Base-by-base conservation (phyloP, 768 basidiomycete species). In the Amanita thiersii region DNA sequence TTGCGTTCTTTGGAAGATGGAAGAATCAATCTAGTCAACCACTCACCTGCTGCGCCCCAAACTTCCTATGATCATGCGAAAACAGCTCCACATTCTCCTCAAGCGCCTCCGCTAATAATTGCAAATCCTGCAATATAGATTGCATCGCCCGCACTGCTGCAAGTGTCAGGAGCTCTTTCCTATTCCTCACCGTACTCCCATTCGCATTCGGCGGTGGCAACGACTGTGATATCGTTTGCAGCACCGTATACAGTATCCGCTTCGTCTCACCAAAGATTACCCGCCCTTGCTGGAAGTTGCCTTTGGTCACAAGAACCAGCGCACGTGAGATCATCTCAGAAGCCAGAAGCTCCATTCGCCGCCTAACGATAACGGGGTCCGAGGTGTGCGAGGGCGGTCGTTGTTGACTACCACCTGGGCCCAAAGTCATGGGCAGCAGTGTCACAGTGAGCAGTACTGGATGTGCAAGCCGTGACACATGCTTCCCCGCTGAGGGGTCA, bases 261-360 rank as follows among this genome's bases (percentile, higher is more conserved):
- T 85, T 88, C 44, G 96, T 92, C 70, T 92, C 89, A 31, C 73
- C 76, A 63, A 96, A 73, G 43, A 98, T 86, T 53, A 87, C 86
- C 55, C 86, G 83, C 1, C 94, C 96, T 50, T 93, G 91, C 0
- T 80, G 70, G 62, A 81, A 87, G 58, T 97, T 96, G 58, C 91
- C 78, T 52, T 92, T 70, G 29, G 89, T 87, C 39, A 96, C 92
- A 33, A 98, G 75, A 21, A 98, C 86, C 21, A 99, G 73, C 12
- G 86, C 84, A 8, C 96, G 81, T 2, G 92, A 92, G 57, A 98
- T 91, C 91, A 98, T 98, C 61, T 98, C 96, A 19, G 85, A 86
- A 18, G 91, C 87, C 28, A 98, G 75, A 3, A 99, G 76, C 66
- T 99, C 96, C 91, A 98, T 96, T 17, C 94, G 69, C 28, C 96